These are phyloP conservation scores for Kentomonas sorsogonicus DNA, from an alignment of 208 protist genomes.

Conservation along the genomic window DNA sequence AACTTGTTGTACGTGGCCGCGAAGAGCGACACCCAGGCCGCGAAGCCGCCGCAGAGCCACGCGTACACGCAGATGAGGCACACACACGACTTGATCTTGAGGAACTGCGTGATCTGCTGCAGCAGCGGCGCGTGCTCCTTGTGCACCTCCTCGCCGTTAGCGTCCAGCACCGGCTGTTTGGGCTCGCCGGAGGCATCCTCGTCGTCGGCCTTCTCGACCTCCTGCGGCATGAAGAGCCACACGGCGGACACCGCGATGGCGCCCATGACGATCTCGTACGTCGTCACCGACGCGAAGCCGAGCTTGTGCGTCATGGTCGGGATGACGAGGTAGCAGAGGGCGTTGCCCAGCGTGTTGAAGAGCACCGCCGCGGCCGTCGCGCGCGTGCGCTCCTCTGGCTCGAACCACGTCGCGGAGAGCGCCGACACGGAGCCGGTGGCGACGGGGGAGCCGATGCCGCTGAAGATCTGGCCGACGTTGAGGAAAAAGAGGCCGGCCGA, in stretches of 20 bases:
- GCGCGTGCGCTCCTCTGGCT: constrained; percentile 71
- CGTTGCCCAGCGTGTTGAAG: constrained; percentile 79
- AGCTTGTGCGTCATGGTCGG: constrained; percentile 50
- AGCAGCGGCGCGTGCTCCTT: constrained; percentile 40
- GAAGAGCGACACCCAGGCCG: constrained; percentile 83
- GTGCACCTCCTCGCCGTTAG: constrained; percentile 15
- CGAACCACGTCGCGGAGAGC: constrained; percentile 82
- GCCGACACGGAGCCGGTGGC: constrained; percentile 71
- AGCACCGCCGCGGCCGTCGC: constrained; percentile 76
- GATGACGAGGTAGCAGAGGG: constrained; percentile 73
- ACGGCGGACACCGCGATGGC: constrained; percentile 33
- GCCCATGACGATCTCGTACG: constrained; percentile 70
- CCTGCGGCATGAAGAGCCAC: constrained; percentile 57
- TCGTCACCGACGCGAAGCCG: constrained; percentile 45
- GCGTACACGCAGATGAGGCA: constrained; percentile 78
- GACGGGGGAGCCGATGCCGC: constrained; percentile 77
- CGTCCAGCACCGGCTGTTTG: constrained; percentile 1
- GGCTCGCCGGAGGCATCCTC: neutral
- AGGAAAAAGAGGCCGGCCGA: constrained; percentile 58
- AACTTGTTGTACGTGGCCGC: constrained; percentile 61
- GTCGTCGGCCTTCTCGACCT: constrained; percentile 17
- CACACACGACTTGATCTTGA: constrained; percentile 57
- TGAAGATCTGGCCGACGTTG: constrained; percentile 80
- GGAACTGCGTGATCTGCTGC: constrained; percentile 47
- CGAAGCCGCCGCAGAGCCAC: constrained; percentile 79